Evolutionary conservation across 2,329 filamentous ascomycete genomes (phyloP), one percentile per base, ranked within the genome.

Genomic region (Zymoseptoria passerinii): DNA sequence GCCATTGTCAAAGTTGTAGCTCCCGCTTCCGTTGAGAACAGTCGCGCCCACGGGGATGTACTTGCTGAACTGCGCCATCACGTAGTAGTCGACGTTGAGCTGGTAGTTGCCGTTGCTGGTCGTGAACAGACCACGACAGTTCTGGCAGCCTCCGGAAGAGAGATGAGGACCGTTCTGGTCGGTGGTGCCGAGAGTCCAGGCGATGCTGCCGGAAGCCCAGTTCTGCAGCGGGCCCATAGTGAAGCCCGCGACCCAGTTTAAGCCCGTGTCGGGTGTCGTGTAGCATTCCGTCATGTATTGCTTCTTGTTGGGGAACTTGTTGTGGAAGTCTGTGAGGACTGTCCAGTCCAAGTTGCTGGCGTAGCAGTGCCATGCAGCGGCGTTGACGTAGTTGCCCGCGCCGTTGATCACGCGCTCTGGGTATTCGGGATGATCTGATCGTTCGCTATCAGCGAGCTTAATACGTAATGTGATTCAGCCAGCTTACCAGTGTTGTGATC

Each of bases 231-330:
- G 61, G 1, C 63, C 61, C 20, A 65, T 59, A 3, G 61, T 62
- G 54, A 65, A 65, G 7, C 56, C 57, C 1, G 63, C 61, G 40
- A 60, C 63, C 10, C 62, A 58, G 55, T 59, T 59, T 61, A 61
- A 63, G 7, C 50, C 23, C 28, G 27, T 29, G 13, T 10, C 8
- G 19, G 56, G 19, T n/a, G 63, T 59, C 0, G 63, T 65, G 59
- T 58, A 65, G 53, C 63, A 65, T 58, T 65, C 63, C 8, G 58
- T 60, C 63, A 65, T 65, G 58, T 63, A 62, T 53, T 65, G 63
- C 13, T 52, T 52, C 23, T 52, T 52, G 20, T 51, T 56, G 3
- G 63, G 52, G 53, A 62, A 63, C 19, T 55, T 58, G 1, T 55
- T 52, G 9, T 58, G 50, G 60, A 63, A 65, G 23, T 55, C 54